Percentiles rank a stretch among this genome's conserved stretches.
Conservation (phyloP, 305 asterid species). For the Fraxinus greggii region DNA sequence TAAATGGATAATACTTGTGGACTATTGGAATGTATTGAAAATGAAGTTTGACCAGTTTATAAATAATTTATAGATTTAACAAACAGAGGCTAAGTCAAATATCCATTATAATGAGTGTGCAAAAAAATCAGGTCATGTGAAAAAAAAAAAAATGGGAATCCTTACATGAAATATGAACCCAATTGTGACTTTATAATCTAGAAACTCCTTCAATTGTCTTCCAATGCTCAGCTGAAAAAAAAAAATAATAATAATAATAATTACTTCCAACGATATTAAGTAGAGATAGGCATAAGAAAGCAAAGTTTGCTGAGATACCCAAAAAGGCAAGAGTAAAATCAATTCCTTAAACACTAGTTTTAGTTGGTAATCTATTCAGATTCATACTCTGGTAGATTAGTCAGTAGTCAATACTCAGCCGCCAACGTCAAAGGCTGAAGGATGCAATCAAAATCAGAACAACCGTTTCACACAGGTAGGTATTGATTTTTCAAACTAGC, state of each 20-base stretch:
- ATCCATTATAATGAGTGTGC: background rate
- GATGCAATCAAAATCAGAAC: background rate
- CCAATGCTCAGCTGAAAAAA: conserved; percentile 73
- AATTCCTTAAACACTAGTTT: background rate
- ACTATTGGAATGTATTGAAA: background rate
- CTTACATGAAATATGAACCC: conserved; percentile 86
- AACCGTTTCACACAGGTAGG: background rate
- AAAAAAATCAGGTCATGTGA: background rate
- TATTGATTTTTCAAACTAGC: background rate
- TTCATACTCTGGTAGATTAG: background rate
- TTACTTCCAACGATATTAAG: background rate
- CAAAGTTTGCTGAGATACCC: background rate
- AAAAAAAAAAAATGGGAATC: background rate
- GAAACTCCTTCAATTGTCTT: conserved; percentile 81
- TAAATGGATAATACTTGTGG: background rate
- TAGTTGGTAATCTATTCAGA: background rate
- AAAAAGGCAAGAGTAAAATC: background rate
- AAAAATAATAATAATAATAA: too few relatives aligned
- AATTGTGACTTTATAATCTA: conserved; percentile 65
- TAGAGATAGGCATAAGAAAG: background rate
- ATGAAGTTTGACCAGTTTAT: background rate
- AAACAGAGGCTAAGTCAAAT: background rate
- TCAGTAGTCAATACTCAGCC: background rate
- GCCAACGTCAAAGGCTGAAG: background rate
- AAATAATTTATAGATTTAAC: background rate